These are phyloP conservation scores for Exserohilum turcica DNA, from an alignment of 2,329 filamentous ascomycete genomes.

Conservation along the genomic window DNA sequence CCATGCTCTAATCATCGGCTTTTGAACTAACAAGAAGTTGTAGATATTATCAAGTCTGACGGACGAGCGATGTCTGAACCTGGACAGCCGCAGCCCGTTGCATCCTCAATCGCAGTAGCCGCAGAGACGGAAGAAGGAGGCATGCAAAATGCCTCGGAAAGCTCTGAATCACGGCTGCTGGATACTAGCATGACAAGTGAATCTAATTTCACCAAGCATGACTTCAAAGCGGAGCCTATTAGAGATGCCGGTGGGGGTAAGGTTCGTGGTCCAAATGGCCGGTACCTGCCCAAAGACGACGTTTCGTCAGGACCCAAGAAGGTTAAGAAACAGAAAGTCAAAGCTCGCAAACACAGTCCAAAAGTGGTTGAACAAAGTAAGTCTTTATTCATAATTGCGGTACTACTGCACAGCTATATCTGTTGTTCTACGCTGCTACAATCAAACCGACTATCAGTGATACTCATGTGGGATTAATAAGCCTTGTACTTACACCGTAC, in stretches of 20 bases:
- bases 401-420: background rate
- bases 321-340: slow-evolving; percentile 6
- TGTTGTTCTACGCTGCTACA: background rate
- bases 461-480: background rate
- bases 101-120: background rate
- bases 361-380: background rate
- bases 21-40: background rate
- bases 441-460: background rate
- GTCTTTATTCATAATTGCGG: background rate
- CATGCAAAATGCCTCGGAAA: background rate
- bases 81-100: background rate
- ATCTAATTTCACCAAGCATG: background rate
- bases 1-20: background rate
- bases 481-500: background rate
- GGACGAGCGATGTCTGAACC: background rate
- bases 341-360: background rate
- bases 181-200: background rate
- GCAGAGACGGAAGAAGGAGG: background rate
- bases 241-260: slow-evolving; percentile 20
- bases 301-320: background rate
- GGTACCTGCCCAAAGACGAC: slow-evolving; percentile 15
- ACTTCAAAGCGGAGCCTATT: background rate
- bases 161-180: background rate
- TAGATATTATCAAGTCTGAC: background rate
- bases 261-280: slow-evolving; percentile 24